Base-by-base conservation (phyloP, 2,329 filamentous ascomycete genomes). In the Trichoderma endophyticum region DNA sequence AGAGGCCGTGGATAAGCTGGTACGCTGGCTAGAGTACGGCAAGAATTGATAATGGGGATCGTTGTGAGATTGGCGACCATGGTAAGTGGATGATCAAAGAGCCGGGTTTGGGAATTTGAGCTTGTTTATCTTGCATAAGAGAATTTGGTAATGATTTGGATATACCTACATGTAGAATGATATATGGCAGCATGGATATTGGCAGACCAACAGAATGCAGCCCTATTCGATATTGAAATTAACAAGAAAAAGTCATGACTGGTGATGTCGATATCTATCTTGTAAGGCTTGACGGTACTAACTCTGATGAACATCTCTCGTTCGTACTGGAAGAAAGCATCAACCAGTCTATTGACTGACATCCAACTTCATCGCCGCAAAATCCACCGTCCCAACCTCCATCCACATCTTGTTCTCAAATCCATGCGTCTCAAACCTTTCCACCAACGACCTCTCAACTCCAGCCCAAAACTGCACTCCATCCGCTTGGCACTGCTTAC, bases 1-100 rank as follows among this genome's bases (percentile, higher is more conserved):
- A 18, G 68, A 74, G 32, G 78, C 79, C 1, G 64, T 78, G 26
- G 75, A 79, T 6, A 75, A 71, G 68, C 78, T 80, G 43, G 70
- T 80, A 0, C 60, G 75, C 26, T 81, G 77, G 76, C 36, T 81
- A 48, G 73, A 71, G 36, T 32, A 24, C 2, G 71, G 66, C 5
- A 72, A 66, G 54, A 24, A n/a, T 34, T 36, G 2, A 54, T 32
- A 12, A 32, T 48, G 8, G 12, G n/a, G 8, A n/a, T 15, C 30
- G 24, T 21, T 12, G 21, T 39, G 59, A 26, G 6, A 3, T 62
- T 34, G 32, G 9, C 9, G 26, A 59, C 24, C 3, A 18, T 26
- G 60, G 24, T 30, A 64, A 64, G 18, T 64, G 12, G 18, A n/a
- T 21, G 15, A 7, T 56, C 5, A 39, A 26, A 21, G 12, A 14